Base-by-base conservation (phyloP, 441 rosid species). In the Corymbia calophylla region DNA sequence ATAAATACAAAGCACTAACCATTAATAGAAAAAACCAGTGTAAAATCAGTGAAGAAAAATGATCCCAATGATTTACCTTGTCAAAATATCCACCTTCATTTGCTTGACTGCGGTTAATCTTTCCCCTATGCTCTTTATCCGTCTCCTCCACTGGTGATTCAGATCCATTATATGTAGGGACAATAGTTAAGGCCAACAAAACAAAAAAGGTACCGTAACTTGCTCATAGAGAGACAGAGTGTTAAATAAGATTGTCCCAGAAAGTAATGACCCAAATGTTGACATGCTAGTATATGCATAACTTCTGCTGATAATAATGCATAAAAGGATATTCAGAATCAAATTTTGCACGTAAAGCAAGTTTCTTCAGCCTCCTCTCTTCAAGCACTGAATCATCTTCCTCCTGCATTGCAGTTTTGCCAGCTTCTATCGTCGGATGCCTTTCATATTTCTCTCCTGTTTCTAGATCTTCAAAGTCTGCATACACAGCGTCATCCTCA, bases 391-490 rank as follows among this genome's bases (percentile, higher is more conserved):
- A 91, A 88, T 90, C 92, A 88, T 94, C 94, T 90, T 96, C 96
- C 23, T 88, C 93, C 87, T 93, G 91, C 88, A 68, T 86, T n/a
- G 92, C 88, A 82, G 80, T 91, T 91, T 87, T 89, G 35, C 64
- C 91, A 64, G 91, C 89, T 80, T 93, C 95, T 88, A 88, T 94
- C 81, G 90, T 82, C 47, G 66, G 90, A 91, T 82, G 89, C 88
- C 89, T 90, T 87, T 91, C 94, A 88, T 93, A 91, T 90, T 93
- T 95, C 92, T 95, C 94, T 88, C 97, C 97, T 1, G 96, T 95
- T 94, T 96, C 99, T 91, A 98, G 70, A 95, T 98, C 99, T 92
- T 97, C 99, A 92, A 98, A 98, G 88, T 98, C 99, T 56, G 99
- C 99, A 92, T 93, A 91, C 64, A 92, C 92, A 73, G 88, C 9